Evolutionary conservation across 352 stramenopile species (phyloP).

Genomic region (Globisporangium emineosum): DNA sequence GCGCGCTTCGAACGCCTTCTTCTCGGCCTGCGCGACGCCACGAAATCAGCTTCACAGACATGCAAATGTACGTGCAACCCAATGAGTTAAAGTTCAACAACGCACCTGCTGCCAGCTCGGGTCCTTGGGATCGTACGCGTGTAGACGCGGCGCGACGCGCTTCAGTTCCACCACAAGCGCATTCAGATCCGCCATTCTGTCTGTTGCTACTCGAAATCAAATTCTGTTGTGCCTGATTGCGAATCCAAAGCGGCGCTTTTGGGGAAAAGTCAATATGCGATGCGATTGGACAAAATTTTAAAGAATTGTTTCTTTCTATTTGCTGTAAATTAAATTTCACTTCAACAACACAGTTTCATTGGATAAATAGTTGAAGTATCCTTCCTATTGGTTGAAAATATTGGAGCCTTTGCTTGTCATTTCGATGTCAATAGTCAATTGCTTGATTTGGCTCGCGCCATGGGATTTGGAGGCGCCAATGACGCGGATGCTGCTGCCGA

Average conservation of each 20-base stretch:
- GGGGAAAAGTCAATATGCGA: not conserved
- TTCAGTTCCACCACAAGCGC: slow-evolving; percentile 45
- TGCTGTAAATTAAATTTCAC: not conserved
- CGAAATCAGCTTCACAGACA: not conserved
- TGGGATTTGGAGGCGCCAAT: not conserved
- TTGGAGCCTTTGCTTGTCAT: not conserved
- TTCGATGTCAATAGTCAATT: not conserved
- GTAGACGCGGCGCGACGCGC: slow-evolving; percentile 48
- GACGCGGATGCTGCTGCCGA: not conserved
- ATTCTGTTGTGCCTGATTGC: not conserved
- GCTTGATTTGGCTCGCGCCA: slow-evolving; percentile 2
- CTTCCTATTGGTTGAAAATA: not conserved
- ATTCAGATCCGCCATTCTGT: slow-evolving; percentile 30
- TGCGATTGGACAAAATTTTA: not conserved
- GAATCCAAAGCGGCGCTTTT: not conserved
- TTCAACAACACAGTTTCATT: not conserved
- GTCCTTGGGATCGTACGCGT: slow-evolving; percentile 55
- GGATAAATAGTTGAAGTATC: not conserved
- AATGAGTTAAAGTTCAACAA: not conserved
- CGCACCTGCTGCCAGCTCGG: slow-evolving; percentile 57
- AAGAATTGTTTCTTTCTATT: not conserved
- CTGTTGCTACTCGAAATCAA: no score
- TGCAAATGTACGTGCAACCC: not conserved
- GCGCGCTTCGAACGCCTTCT: slow-evolving; percentile 41
- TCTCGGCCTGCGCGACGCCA: slow-evolving; percentile 38